Conservation (phyloP, 2,329 filamentous ascomycete genomes). For the Triangularia setosa region DNA sequence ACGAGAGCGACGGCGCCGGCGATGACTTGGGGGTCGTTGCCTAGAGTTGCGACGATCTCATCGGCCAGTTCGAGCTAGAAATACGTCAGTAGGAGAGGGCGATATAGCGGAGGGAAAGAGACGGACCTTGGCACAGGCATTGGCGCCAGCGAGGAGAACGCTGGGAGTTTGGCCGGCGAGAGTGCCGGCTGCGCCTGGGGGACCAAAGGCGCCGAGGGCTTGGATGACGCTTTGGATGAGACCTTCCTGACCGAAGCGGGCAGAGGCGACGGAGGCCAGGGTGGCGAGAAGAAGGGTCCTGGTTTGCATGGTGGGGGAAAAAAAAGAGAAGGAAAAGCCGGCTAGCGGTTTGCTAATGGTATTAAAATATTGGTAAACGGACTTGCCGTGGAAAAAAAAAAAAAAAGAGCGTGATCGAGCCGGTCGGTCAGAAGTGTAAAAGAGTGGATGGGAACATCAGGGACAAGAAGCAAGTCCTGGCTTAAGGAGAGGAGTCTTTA, state of each 20-base stretch:
- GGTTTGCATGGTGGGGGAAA: constrained; percentile 45
- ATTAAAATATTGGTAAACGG: constrained; percentile 19
- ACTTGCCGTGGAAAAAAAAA: constrained; percentile 17
- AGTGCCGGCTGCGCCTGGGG: constrained; percentile 58
- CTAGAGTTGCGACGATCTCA: constrained; percentile 58
- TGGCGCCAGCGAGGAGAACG: constrained; percentile 60
- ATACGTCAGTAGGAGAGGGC: constrained; percentile 14
- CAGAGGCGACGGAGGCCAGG: constrained; percentile 44
- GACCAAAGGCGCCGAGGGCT: constrained; percentile 51
- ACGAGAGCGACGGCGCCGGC: constrained; percentile 60
- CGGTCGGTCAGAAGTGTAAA: constrained; percentile 18
- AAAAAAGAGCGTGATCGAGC: constrained; percentile 20
- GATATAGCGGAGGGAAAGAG: neutral
- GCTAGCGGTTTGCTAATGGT: constrained; percentile 11
- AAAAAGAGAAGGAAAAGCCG: constrained; percentile 15
- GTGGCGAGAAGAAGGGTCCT: constrained; percentile 39
- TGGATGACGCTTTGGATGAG: constrained; percentile 51
- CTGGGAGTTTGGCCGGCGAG: constrained; percentile 59
- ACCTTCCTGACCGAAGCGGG: constrained; percentile 63
- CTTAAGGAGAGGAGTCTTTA: neutral
- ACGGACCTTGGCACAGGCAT: constrained; percentile 60
- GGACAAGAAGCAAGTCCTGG: neutral
- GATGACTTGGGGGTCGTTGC: constrained; percentile 55
- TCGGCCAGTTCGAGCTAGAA: constrained; percentile 58
- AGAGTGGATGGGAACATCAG: constrained; percentile 1